These are phyloP conservation scores for Mycocentrospora acerina DNA, from an alignment of 2,329 filamentous ascomycete genomes.

Conservation along the genomic window DNA sequence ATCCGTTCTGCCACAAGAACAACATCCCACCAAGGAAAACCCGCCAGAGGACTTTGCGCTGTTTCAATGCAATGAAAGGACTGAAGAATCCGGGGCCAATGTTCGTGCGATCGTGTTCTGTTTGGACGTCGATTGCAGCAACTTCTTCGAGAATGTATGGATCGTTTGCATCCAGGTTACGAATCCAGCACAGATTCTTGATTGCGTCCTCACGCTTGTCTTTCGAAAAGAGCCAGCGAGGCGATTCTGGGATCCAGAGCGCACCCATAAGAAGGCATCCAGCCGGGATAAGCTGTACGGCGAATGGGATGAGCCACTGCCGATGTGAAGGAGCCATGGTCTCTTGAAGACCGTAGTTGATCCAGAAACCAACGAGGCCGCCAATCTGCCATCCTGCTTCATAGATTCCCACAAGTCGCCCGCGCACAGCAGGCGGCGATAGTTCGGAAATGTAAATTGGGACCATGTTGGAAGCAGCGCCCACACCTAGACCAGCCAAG, in stretches of 20 bases:
- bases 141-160: slow-evolving; percentile 75
- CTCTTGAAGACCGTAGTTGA: slow-evolving; percentile 48
- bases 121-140: slow-evolving; percentile 66
- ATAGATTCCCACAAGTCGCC: slow-evolving; percentile 56
- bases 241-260: slow-evolving; percentile 48
- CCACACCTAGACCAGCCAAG: slow-evolving; percentile 58
- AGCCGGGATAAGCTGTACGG: slow-evolving; percentile 67
- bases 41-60: slow-evolving; percentile 64
- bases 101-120: slow-evolving; percentile 63
- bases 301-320: slow-evolving; percentile 56
- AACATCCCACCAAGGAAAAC: slow-evolving; percentile 73
- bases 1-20: slow-evolving; percentile 78
- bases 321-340: slow-evolving; percentile 46
- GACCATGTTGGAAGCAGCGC: slow-evolving; percentile 57
- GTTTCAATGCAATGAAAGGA: slow-evolving; percentile 32
- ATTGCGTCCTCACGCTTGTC: slow-evolving; percentile 45
- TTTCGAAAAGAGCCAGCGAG: slow-evolving; percentile 48
- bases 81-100: slow-evolving; percentile 75
- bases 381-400: slow-evolving; percentile 53
- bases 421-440: slow-evolving; percentile 59
- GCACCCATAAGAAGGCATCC: slow-evolving; percentile 56
- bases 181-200: slow-evolving; percentile 61
- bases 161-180: slow-evolving; percentile 58
- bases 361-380: slow-evolving; percentile 35
- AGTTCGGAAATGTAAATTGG: slow-evolving; percentile 62